Base-by-base conservation (phyloP, 2,329 filamentous ascomycete genomes). In the Claviceps sorghi region DNA sequence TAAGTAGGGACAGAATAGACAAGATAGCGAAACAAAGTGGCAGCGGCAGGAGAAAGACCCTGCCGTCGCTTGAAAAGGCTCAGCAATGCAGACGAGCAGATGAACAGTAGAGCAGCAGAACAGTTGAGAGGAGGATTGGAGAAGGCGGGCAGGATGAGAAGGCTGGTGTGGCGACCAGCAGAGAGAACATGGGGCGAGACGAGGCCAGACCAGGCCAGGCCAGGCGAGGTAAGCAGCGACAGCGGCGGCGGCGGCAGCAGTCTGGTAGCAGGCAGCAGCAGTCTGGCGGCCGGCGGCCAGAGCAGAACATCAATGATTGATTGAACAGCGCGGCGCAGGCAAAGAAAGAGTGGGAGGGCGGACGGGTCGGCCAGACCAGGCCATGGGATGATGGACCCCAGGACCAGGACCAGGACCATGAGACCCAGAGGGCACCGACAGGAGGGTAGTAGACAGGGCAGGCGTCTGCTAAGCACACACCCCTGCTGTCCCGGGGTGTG, bases 121-220 rank as follows among this genome's bases (percentile, higher is more conserved):
- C 5, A 13, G 47, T 47, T 26, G 53, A 42, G 51, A 48, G 51
- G 48, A 49, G 53, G 48, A 41, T 46, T 51, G 44, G 30, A 49
- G 48, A 45, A 52, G 43, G 19, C 40, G 30, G 44, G 48, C 51
- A 50, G 51, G 51, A 44, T 49, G 53, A 49, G 53, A 43, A 53
- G 51, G 48, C 48, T 50, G 48, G 52, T 51, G 52, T 19, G 41
- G 52, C 42, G 52, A 50, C 48, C 22, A 53, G 51, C 46, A 46
- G 21, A 26, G 40, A 49, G 40, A 48, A 38, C 36, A 8, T 38
- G 36, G 36, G 49, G 32, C 19, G 32, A 26, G 21, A 26, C 17
- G 44, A 46, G 44, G 44, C 30, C 29, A 46, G 44, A 29, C 30
- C 29, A 44, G 42, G 42, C 22, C 21, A 26, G 49, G 32, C 32